These are phyloP conservation scores for Annona squamosa DNA, from an alignment of 164 flowering plant genomes.

Conservation along the genomic window DNA sequence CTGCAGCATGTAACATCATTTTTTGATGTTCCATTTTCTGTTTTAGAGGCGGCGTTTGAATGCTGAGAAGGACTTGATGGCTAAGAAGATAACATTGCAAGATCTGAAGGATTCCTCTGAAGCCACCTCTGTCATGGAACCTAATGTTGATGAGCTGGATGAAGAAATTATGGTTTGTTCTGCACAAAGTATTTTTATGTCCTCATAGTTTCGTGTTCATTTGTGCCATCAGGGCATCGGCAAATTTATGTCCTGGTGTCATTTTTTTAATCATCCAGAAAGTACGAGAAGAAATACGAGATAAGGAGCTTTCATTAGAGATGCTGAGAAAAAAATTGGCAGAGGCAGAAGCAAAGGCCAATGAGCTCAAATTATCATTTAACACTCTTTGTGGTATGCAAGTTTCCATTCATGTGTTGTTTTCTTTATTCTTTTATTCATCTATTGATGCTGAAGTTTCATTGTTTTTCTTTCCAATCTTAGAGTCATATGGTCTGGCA, in stretches of 20 bases:
- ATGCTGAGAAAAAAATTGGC: conserved; percentile 25
- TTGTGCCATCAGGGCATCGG: not conserved
- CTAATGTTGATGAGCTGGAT: conserved; percentile 60
- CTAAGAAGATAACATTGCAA: conserved; percentile 38
- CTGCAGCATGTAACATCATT: not conserved
- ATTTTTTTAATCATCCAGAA: conserved; percentile 30
- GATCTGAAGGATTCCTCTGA: conserved; percentile 52
- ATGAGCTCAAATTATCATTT: conserved; percentile 43
- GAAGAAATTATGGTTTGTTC: conserved; percentile 68
- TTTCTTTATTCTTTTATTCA: not conserved
- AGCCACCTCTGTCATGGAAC: conserved; percentile 31
- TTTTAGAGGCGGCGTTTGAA: conserved; percentile 43
- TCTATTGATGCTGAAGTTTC: not conserved
- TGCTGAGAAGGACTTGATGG: conserved; percentile 40
- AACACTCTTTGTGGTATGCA: conserved; percentile 60
- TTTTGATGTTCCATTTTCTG: conserved; percentile 1
- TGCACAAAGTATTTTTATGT: not conserved
- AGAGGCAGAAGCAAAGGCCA: conserved; percentile 51
- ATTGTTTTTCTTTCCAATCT: not conserved
- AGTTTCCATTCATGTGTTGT: not conserved
- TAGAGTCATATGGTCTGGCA: not conserved
- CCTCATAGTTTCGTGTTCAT: not conserved
- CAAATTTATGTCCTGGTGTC: not conserved
- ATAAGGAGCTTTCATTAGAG: conserved; percentile 36
- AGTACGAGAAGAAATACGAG: conserved; percentile 45